Conservation (phyloP, 352 stramenopile genomes). For the Phytophthora niederhauseri region DNA sequence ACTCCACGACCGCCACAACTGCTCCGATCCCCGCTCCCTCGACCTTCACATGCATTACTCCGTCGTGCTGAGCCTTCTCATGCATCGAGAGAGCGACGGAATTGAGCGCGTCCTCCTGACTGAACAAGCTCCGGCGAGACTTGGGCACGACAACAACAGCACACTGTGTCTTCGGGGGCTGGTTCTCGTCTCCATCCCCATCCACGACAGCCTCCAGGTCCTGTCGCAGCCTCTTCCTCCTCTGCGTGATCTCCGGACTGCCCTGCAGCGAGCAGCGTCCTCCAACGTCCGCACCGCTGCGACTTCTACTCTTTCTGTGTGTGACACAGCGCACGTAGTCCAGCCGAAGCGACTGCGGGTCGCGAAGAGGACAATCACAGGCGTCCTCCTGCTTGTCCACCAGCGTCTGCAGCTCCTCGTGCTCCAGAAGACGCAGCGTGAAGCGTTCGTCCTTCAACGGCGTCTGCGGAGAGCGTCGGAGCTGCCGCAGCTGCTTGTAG, state of each 20-base stretch:
- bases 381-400: slow-evolving; percentile 1
- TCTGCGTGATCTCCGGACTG: slow-evolving; percentile 14
- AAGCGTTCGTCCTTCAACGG: not conserved
- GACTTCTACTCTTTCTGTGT: slow-evolving; percentile 6
- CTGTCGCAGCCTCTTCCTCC: slow-evolving; percentile 29
- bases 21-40: slow-evolving; percentile 41
- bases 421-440: slow-evolving; percentile 22
- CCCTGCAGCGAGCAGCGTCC: not conserved
- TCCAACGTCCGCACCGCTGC: not conserved
- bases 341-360: slow-evolving; percentile 11
- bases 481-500: slow-evolving; percentile 40
- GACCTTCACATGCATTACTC: slow-evolving; percentile 53
- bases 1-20: slow-evolving; percentile 61
- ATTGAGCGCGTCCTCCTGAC: slow-evolving; percentile 14
- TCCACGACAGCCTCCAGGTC: not conserved
- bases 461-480: slow-evolving; percentile 10
- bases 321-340: slow-evolving; percentile 27
- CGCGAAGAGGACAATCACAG: slow-evolving; percentile 24
- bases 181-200: slow-evolving; percentile 23
- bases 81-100: slow-evolving; percentile 3
- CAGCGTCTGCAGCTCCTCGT: slow-evolving; percentile 16
- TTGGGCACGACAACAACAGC: not conserved
- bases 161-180: slow-evolving; percentile 6
- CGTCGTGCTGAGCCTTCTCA: not conserved
- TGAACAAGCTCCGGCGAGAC: slow-evolving; percentile 29